A percentile compares a stretch with the other conserved stretches of the same genome.
Evolutionary conservation across 2,329 filamentous ascomycete genomes (phyloP).

Genomic region (Trichophyton simii): DNA sequence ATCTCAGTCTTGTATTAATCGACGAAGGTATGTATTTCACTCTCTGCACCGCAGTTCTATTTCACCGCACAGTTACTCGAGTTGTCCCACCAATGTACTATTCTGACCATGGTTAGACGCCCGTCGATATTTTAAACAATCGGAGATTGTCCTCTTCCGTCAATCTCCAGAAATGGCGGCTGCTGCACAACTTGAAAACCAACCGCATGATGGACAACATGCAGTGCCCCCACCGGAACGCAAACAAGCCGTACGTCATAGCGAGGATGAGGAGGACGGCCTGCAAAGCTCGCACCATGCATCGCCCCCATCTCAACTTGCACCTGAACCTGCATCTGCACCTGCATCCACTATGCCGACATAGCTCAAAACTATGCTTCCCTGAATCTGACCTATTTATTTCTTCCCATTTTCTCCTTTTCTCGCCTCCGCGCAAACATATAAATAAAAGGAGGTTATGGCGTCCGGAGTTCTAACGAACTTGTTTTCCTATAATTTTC

Average conservation of each 20-base stretch:
- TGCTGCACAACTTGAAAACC: not conserved
- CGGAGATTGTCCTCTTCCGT: conserved; percentile 91
- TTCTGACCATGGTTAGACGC: conserved; percentile 52
- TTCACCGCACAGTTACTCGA: not conserved
- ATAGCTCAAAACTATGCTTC: not conserved
- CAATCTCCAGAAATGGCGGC: conserved; percentile 40
- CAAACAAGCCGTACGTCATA: not conserved
- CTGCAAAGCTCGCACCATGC: not conserved
- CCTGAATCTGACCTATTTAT: not conserved
- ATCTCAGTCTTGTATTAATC: conserved; percentile 88
- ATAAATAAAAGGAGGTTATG: not conserved
- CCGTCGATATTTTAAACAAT: conserved; percentile 96
- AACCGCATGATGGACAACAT: conserved; percentile 2
- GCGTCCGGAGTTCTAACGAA: not conserved
- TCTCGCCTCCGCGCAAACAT: not conserved
- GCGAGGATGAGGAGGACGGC: not conserved
- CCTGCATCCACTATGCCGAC: not conserved
- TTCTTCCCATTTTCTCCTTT: not conserved
- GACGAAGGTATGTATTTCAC: conserved; percentile 60
- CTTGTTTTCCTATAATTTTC: not conserved
- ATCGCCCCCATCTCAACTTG: not conserved
- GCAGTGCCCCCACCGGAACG: not conserved
- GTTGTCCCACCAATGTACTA: not conserved
- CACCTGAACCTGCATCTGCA: not conserved
- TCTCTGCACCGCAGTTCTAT: no score